phyloP scores from a whole-genome alignment of 2,329 filamentous ascomycete genomes.

The Aureobasidium sp. region DNA sequence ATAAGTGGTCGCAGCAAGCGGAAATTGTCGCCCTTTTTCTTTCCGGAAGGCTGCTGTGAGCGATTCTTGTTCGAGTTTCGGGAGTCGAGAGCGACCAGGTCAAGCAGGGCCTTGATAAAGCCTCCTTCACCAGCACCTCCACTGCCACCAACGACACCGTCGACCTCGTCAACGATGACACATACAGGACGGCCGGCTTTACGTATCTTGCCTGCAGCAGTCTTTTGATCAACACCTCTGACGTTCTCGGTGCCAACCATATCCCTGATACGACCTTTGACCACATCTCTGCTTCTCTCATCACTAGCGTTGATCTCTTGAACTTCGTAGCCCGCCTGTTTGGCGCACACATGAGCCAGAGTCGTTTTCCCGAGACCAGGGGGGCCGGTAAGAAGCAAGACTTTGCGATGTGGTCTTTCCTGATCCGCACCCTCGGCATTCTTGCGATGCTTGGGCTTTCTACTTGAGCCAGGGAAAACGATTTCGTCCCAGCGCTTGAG shows the following conservation, averaged over 20 bases:
- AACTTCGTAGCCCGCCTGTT: conserved; percentile 91
- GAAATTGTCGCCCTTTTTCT: conserved; percentile 80
- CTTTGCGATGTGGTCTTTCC: conserved; percentile 76
- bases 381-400: conserved; percentile 82
- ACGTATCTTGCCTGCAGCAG: conserved; percentile 48
- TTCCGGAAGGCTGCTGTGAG: conserved; percentile 37
- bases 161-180: conserved; percentile 92
- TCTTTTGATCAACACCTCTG: conserved; percentile 57
- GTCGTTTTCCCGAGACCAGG: conserved; percentile 95
- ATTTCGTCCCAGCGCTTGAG: conserved; percentile 89
- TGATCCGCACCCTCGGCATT: conserved; percentile 44
- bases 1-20: conserved; percentile 81
- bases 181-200: conserved; percentile 83
- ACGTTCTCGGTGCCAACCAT: conserved; percentile 93
- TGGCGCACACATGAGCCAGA: conserved; percentile 88
- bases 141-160: conserved; percentile 80
- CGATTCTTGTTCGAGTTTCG: conserved; percentile 53
- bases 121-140: conserved; percentile 73
- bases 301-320: conserved; percentile 98
- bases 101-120: conserved; percentile 90
- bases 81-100: conserved; percentile 79
- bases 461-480: conserved; percentile 74
- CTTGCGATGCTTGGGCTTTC: conserved; percentile 46
- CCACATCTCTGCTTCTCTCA: conserved; percentile 81
- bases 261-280: conserved; percentile 84